Base-by-base conservation (phyloP, 345 rosid species). In the Euphorbia peplus region DNA sequence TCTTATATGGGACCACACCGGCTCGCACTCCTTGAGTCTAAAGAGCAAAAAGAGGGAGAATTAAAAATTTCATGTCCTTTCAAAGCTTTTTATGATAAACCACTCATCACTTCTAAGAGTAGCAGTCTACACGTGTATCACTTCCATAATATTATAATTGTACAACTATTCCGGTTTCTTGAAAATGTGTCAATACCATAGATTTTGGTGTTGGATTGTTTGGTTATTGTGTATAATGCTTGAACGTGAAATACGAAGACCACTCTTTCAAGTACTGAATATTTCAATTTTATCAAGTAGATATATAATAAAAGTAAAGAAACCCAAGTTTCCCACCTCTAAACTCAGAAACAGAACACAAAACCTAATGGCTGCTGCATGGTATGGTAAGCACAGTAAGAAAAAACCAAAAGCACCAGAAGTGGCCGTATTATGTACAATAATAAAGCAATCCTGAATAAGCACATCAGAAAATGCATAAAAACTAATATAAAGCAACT, bases 11-110 rank as follows among this genome's bases (percentile, higher is more conserved):
- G 46, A 90, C 90, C 21, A 85, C 75, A 69, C 84, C 85, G 8
- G 67, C 74, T 75, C 87, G 83, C 87, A 88, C 83, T 78, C 95
- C 96, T 76, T 90, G 96, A 46, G 91, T 85, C 98, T 92, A 61
- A 67, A 39, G 65, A 71, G 61, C 62, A 54, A 50, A 71, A 59
- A 67, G 18, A 68, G 56, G 64, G 44, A 8, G 63, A 28, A 67
- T 32, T 13, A 50, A 58, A 24, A 66, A 53, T 39, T 46, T 60
- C 64, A 21, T 63, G 25, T 18, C 11, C 11, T 25, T 66, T 56
- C 22, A 60, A 22, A 60, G n/a, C 51, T 30, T 63, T 48, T 52
- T 2, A 37, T 50, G 15, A 50, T 28, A 22, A 60, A 35, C 12
- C 12, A 47, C 26, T 13, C 4, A 18, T 41, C 44, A 37, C 48